Percentiles rank a stretch among this genome's conserved stretches.
These are phyloP conservation scores for Monoraphidium neglectum DNA, from an alignment of 139 green algal genomes.

Conservation along the genomic window DNA sequence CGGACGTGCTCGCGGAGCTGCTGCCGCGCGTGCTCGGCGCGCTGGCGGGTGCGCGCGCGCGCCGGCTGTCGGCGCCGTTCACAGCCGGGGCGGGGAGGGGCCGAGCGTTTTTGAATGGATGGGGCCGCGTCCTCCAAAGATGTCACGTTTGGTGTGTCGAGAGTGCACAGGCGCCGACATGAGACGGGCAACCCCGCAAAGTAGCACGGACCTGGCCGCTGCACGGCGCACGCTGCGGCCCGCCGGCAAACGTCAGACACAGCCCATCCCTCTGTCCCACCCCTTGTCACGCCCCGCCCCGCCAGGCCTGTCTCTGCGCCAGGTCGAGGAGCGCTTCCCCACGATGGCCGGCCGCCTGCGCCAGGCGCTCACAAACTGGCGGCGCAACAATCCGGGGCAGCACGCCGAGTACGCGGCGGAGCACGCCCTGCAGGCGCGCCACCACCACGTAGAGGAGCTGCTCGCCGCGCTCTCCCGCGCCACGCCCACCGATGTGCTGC, in stretches of 20 bases:
- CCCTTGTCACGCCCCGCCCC: neutral
- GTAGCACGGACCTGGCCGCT: neutral
- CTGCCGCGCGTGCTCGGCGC: conserved; percentile 25
- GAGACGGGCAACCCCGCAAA: no score
- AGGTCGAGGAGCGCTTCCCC: conserved; percentile 32
- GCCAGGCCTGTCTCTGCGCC: conserved; percentile 3
- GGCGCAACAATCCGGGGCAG: conserved; percentile 46
- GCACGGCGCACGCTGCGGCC: neutral
- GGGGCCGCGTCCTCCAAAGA: no score
- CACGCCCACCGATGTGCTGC: conserved; percentile 11
- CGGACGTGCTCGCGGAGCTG: conserved; percentile 33
- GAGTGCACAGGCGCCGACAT: no score
- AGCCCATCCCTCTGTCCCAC: neutral
- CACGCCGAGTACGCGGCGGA: conserved; percentile 46
- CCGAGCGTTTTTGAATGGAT: no score
- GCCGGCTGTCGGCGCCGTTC: no score
- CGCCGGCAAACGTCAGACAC: neutral
- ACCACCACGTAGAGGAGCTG: conserved; percentile 43
- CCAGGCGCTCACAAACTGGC: conserved; percentile 41
- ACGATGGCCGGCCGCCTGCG: conserved; percentile 34
- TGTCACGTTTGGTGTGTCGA: no score
- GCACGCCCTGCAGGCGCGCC: conserved; percentile 46
- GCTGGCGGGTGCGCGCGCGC: conserved; percentile 19
- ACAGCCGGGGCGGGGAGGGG: no score
- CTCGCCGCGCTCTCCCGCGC: conserved; percentile 17